A percentile compares a stretch with the other conserved stretches of the same genome.
These are phyloP conservation scores for Nitzschia inconspicua DNA, from an alignment of 108 stramenopile species.

Conservation along the genomic window DNA sequence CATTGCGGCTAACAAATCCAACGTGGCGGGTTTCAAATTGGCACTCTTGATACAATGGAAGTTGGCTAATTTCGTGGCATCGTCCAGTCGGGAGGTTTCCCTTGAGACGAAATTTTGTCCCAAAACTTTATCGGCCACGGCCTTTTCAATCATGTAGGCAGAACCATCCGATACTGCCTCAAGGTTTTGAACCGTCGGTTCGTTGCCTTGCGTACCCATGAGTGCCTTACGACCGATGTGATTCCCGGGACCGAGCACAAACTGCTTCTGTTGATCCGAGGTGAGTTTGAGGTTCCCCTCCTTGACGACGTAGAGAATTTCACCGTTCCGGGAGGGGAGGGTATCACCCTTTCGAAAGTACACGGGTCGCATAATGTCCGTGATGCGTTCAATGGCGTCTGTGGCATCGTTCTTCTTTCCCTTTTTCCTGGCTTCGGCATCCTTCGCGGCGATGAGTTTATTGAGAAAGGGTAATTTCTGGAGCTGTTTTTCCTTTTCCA, in stretches of 20 bases:
- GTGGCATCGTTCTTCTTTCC: background rate
- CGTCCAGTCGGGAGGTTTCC: constrained; percentile 6
- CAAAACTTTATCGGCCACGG: constrained; percentile 6
- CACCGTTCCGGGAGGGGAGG: too few species aligned
- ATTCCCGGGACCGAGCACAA: constrained; percentile 61
- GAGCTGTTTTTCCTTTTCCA: constrained; percentile 52
- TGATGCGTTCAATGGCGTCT: constrained; percentile 38
- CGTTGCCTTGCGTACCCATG: constrained; percentile 59
- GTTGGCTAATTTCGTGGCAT: constrained; percentile 32
- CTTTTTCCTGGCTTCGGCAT: constrained; percentile 2
- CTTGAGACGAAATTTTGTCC: constrained; percentile 16
- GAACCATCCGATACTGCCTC: constrained; percentile 16
- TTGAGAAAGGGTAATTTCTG: constrained; percentile 63
- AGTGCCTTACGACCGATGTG: constrained; percentile 85
- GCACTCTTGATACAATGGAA: constrained; percentile 42
- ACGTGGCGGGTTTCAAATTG: constrained; percentile 15
- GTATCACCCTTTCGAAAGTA: constrained; percentile 66
- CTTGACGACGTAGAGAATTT: constrained; percentile 85
- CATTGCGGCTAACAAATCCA: constrained; percentile 34
- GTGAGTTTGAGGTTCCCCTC: constrained; percentile 67
- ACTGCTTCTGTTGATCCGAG: constrained; percentile 35
- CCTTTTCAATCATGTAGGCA: constrained; percentile 9
- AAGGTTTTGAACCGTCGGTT: constrained; percentile 66
- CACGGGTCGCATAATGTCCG: constrained; percentile 62
- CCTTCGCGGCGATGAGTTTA: constrained; percentile 33